Percentiles rank a stretch among this genome's conserved stretches.
These are phyloP conservation scores for Suillus bovinus DNA, from an alignment of 768 basidiomycete genomes.

Conservation along the genomic window DNA sequence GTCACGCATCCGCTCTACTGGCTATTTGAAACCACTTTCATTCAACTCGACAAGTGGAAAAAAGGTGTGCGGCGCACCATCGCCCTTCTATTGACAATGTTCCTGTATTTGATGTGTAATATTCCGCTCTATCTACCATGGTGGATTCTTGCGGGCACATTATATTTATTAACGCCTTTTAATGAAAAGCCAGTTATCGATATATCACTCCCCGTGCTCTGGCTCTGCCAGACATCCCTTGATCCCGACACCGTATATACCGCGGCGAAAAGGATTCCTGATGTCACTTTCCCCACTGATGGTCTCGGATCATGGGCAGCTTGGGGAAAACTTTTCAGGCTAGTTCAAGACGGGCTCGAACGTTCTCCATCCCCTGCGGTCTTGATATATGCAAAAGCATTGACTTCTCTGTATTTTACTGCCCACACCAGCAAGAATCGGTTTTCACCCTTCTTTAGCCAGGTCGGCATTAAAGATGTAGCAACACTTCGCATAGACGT, in stretches of 20 bases:
- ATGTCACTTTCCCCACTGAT: neutral
- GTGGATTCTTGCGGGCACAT: too few relatives aligned
- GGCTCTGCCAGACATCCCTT: neutral
- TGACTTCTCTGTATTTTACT: neutral
- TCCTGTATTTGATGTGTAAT: too few relatives aligned
- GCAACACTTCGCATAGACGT: neutral
- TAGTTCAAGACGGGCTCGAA: neutral
- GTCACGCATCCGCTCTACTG: too few relatives aligned
- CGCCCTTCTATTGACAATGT: too few relatives aligned
- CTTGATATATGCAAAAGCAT: neutral
- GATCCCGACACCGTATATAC: neutral
- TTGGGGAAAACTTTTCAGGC: neutral
- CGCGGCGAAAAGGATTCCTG: neutral
- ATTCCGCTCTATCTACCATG: too few relatives aligned
- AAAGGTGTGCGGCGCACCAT: too few relatives aligned
- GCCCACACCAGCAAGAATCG: neutral
- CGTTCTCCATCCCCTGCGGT: neutral
- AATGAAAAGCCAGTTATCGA: neutral
- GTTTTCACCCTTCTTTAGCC: neutral
- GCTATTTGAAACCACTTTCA: too few relatives aligned
- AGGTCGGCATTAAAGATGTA: neutral
- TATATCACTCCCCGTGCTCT: neutral
- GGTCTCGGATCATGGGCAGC: neutral
- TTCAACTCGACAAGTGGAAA: too few relatives aligned
- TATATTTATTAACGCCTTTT: neutral